Conservation (phyloP, 169 alveolate species). For the Plasmodium chabaudi region DNA sequence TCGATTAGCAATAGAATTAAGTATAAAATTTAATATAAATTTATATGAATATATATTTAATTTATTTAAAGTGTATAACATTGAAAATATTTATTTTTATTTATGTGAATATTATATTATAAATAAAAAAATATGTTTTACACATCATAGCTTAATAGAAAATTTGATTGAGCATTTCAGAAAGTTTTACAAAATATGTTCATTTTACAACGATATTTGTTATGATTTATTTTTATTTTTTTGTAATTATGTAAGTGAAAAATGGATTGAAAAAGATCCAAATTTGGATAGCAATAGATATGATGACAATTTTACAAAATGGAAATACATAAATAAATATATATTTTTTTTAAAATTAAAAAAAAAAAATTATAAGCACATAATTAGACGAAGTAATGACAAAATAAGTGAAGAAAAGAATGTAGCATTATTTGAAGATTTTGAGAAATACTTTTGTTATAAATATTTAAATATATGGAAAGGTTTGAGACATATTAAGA, state of each 20-base stretch:
- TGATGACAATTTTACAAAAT: background rate
- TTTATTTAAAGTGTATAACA: conserved; percentile 4
- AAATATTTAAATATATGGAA: conserved; percentile 21
- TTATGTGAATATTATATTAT: conserved; percentile 35
- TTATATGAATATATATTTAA: conserved; percentile 36
- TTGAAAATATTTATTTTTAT: conserved; percentile 41
- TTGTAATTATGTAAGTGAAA: conserved; percentile 4
- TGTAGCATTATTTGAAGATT: background rate
- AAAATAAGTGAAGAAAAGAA: background rate
- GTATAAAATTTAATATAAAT: conserved; percentile 27
- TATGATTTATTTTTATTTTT: conserved; percentile 56
- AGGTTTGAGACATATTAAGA: background rate
- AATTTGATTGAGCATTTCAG: conserved; percentile 19
- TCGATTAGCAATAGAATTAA: conserved; percentile 21
- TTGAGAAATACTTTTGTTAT: conserved; percentile 21
- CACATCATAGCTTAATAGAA: conserved; percentile 13
- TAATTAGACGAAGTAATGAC: background rate
- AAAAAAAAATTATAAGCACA: background rate
- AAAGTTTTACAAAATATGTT: conserved; percentile 21
- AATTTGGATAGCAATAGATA: background rate
- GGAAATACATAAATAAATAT: background rate
- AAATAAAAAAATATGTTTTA: conserved; percentile 23
- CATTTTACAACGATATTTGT: conserved; percentile 27
- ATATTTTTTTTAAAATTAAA: background rate
- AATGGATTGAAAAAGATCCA: background rate